Evolutionary conservation across 129 eudicot species (phyloP).

Genomic region (Artemisia annua): DNA sequence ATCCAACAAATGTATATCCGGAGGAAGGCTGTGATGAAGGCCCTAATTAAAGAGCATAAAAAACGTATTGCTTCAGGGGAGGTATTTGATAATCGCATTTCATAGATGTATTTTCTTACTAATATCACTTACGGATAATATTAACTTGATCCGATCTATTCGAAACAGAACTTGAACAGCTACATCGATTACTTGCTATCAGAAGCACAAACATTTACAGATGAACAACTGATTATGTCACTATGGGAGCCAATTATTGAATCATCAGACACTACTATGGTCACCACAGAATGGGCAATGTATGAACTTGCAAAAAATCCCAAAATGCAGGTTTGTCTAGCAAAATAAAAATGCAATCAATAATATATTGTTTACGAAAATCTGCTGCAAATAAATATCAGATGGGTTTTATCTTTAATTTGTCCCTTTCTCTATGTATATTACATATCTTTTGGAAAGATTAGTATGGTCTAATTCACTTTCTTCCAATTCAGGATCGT

Average conservation of each 20-base stretch:
- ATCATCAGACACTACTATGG: constrained; percentile 68
- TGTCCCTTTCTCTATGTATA: background rate
- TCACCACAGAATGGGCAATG: constrained; percentile 74
- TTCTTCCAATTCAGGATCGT: constrained; percentile 42
- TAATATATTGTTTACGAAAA: background rate
- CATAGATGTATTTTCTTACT: background rate
- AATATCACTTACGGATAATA: background rate
- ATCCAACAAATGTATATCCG: constrained; percentile 44
- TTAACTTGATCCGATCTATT: background rate
- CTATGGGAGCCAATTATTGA: constrained; percentile 71
- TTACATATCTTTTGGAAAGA: background rate
- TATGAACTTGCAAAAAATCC: constrained; percentile 62
- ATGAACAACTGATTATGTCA: constrained; percentile 45
- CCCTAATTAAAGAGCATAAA: constrained; percentile 49
- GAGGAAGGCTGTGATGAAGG: constrained; percentile 59
- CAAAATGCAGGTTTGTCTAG: constrained; percentile 44
- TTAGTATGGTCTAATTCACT: constrained; percentile 1
- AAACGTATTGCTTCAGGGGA: constrained; percentile 44
- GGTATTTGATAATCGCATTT: constrained; percentile 34
- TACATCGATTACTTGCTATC: constrained; percentile 55
- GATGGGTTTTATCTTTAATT: background rate
- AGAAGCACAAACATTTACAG: constrained; percentile 48
- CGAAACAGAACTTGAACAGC: constrained; percentile 45
- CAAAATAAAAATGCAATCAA: background rate
- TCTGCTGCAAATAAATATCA: background rate